Evolutionary conservation across 1,139 yeast species (phyloP), one percentile per base, ranked within the genome.

Genomic region (Taphrina sp.): DNA sequence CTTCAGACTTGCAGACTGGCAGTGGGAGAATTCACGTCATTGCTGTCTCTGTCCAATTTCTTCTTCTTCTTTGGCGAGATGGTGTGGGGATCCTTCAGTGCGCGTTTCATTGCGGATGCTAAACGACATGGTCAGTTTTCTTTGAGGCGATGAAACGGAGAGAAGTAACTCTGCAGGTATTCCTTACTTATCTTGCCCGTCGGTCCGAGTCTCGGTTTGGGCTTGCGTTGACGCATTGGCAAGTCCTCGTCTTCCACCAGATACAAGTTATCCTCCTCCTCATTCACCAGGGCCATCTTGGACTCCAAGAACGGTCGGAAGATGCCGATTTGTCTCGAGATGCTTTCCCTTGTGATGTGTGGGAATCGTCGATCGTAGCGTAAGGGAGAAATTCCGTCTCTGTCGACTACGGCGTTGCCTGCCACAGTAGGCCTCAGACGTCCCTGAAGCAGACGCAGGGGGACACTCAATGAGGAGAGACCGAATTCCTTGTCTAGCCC

Each of bases 401-500:
- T 34, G 46, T 58, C 43, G 62, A 64, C 33, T 59, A 56, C 29
- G 35, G 52, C 17, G 60, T 61, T 59, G 51, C 46, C 52, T 19
- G 63, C 59, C n/a, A 64, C 61, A 35, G 24, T 19, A 33, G 62
- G 83, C 67, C 61, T 74, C 41, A 88, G 74, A 60, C 85, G 78
- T 26, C 94, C 85, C 64, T 90, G 96, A 41, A 94, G 73, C 56
- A 94, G 73, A 68, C 92, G 95, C 47, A 94, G 74, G 1, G 99
- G 98, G 34, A 94, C 89, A 0, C 95, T 80, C 3, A 89, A 78
- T 29, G 92, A 84, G 56, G 90, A 72, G 68, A 90, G 74, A n/a
- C 94, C 90, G 68, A 87, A 84, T 68, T 94, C 99, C 65, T 84
- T 86, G 65, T 92, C 98, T 61, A 94, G 74, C 0, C 98, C 98